These are phyloP conservation scores for Coemansia sp. DNA, from an alignment of 192 early-diverging fungal species.

Conservation along the genomic window DNA sequence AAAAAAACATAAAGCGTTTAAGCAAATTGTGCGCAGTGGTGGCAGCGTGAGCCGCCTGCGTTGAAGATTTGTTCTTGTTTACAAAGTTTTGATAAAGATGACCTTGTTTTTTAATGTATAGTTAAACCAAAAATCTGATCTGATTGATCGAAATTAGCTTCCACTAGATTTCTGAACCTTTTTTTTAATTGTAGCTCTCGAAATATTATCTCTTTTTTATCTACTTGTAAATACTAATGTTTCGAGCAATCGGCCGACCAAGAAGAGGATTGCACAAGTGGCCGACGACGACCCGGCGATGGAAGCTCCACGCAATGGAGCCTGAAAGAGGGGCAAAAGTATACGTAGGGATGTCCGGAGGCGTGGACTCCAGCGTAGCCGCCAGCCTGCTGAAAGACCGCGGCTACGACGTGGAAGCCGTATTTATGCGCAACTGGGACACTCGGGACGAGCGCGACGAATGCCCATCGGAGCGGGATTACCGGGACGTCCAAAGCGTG, in stretches of 20 bases:
- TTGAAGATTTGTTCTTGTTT: no score
- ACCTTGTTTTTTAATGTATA: no score
- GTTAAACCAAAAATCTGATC: no score
- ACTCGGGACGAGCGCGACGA: conserved; percentile 73
- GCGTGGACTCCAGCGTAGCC: conserved; percentile 90
- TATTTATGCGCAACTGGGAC: conserved; percentile 98
- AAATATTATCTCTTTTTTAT: neutral
- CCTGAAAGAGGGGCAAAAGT: neutral
- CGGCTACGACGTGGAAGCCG: conserved; percentile 67
- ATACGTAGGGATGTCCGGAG: conserved; percentile 74
- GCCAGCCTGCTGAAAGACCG: conserved; percentile 72
- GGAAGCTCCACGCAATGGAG: neutral
- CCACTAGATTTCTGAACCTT: no score
- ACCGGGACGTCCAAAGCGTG: conserved; percentile 72
- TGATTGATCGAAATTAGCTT: no score
- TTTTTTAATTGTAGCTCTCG: no score
- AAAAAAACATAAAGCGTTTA: no score
- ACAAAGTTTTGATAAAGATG: no score
- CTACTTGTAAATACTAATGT: neutral
- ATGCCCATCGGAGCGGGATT: conserved; percentile 80
- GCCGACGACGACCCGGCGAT: no score
- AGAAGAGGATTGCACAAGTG: neutral
- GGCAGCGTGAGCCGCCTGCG: no score
- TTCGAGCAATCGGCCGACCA: neutral
- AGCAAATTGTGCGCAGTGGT: no score